Evolutionary conservation across 495 filamentous ascomycete species (phyloP), one percentile per base, ranked within the genome.

Genomic region (Cenococcum geophilum): DNA sequence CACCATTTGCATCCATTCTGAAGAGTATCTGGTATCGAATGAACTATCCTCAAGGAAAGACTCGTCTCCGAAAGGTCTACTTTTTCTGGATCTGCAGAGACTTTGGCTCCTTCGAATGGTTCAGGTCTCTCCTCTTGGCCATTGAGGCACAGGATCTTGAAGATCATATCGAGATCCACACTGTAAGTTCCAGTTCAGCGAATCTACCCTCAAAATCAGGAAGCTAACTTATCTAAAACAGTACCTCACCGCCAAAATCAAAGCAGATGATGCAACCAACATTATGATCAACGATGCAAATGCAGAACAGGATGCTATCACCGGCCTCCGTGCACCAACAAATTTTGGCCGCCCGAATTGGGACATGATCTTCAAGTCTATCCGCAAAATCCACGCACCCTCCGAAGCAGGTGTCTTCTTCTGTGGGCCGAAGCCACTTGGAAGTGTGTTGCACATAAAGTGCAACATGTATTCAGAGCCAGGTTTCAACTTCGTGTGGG

Each of bases 11-110:
- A 27, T 88, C 86, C 1, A 88, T 90, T 67, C 73, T 91, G 67
- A 91, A 91, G 76, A 88, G 85, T 58, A 89, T 91, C 72, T 91
- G 88, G 87, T 91, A 90, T 72, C 80, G 86, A n/a, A 87, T 88
- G 81, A 89, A 89, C 77, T 89, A 86, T 72, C 85, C 86, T 12
- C 82, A 87, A 71, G 82, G 87, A 74, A 84, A 83, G 73, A 89
- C 85, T 18, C 76, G 84, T 34, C 78, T 91, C 34, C 77, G 85
- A 58, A 91, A 90, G 72, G 86, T 91, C 35, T 91, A 90, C 76
- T 90, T 91, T 75, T 89, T 90, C 78, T 91, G 88, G 88, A 81
- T 90, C 67, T 88, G 88, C 77, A 77, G 86, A 70, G 86, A 90
- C 69, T 88, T 89, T 65, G 86, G 84, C 23, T 85, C 83, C 4